phyloP scores from a whole-genome alignment of 257 asterid species.

The Fraxinus cuspidata region DNA sequence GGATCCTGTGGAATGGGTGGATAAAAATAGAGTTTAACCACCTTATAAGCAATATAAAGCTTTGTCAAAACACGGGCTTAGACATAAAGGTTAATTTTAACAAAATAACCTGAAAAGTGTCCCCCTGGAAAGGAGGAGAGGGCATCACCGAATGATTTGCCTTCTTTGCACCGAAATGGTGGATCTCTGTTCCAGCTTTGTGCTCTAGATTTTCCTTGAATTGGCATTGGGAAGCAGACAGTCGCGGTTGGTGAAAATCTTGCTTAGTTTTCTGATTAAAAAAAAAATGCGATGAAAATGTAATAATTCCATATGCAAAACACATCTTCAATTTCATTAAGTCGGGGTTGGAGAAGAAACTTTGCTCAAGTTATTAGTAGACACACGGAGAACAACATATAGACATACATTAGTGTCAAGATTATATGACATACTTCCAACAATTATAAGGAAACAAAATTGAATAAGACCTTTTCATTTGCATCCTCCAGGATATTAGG shows the following conservation, averaged over 20 bases:
- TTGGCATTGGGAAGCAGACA: constrained; percentile 43
- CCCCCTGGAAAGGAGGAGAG: constrained; percentile 5
- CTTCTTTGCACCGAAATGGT: constrained; percentile 47
- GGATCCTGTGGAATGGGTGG: constrained; percentile 25
- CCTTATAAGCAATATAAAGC: background rate
- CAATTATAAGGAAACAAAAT: background rate
- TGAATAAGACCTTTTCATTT: constrained; percentile 38
- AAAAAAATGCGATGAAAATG: background rate
- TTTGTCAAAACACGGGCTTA: background rate
- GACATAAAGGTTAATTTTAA: background rate
- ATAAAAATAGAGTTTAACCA: background rate
- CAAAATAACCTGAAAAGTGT: background rate
- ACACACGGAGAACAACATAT: background rate
- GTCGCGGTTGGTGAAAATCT: constrained; percentile 39
- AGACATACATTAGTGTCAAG: background rate
- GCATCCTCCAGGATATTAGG: constrained; percentile 53
- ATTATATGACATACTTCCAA: background rate
- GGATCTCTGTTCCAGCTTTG: constrained; percentile 53
- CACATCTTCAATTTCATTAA: background rate
- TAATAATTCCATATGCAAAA: background rate
- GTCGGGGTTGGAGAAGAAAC: background rate
- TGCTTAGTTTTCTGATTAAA: constrained; percentile 37
- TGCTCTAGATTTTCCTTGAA: constrained; percentile 47
- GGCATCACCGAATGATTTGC: constrained; percentile 23
- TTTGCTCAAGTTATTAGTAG: background rate